A percentile compares a stretch with the other conserved stretches of the same genome.
phyloP scores from a whole-genome alignment of 179 eudicot genomes.

The Corrigiola litoralis region DNA sequence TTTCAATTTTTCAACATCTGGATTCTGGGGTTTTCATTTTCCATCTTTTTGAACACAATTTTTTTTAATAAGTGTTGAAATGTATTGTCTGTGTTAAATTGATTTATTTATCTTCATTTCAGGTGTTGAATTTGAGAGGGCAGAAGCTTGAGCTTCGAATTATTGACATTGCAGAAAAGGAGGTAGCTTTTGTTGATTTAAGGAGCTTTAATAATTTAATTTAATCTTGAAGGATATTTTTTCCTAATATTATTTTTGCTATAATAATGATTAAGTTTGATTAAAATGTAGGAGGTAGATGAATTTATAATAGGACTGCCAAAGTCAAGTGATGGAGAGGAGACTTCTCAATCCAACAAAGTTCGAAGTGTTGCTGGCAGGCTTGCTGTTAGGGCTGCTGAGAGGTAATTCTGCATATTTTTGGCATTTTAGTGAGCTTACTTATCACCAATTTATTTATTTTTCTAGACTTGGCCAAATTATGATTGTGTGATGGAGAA shows the following conservation, averaged over 20 bases:
- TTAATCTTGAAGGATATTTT: not conserved
- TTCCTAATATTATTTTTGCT: not conserved
- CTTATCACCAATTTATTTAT: no score
- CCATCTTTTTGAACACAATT: no score
- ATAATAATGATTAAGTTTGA: not conserved
- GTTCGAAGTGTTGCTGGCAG: constrained; percentile 90
- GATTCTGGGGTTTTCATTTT: no score
- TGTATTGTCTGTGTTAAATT: no score
- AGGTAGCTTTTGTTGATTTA: constrained; percentile 31
- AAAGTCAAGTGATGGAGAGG: constrained; percentile 61
- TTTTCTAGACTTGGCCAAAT: not conserved
- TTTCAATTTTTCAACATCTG: no score
- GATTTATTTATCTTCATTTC: not conserved
- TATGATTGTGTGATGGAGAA: not conserved
- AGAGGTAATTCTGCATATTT: constrained; percentile 44
- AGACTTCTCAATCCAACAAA: constrained; percentile 81
- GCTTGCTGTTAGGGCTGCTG: constrained; percentile 81
- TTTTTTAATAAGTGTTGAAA: no score
- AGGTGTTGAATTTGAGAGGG: constrained; percentile 76
- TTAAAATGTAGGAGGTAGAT: constrained; percentile 67
- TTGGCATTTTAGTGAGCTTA: not conserved
- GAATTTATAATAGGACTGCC: constrained; percentile 90
- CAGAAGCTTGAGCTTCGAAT: constrained; percentile 71
- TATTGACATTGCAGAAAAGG: constrained; percentile 62
- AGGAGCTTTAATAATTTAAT: not conserved